Evolutionary conservation across 805 yeast genomes (phyloP).

Genomic region (Komagataella mondaviorum): DNA sequence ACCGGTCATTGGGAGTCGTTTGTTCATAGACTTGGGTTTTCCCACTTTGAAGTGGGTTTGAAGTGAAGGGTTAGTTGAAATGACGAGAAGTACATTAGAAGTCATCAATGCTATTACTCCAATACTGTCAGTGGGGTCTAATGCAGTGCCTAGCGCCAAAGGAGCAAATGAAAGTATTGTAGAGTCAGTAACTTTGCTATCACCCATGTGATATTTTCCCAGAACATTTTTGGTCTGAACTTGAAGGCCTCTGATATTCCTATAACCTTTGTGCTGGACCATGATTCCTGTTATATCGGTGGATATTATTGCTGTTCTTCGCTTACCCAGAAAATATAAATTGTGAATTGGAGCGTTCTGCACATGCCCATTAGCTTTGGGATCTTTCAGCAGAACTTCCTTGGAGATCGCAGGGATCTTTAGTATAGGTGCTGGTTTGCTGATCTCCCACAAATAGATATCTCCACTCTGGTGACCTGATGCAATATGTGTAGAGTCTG

Average conservation of each 20-base stretch:
- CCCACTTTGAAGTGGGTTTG: conserved; percentile 42
- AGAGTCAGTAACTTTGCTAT: neutral
- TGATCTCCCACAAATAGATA: conserved; percentile 56
- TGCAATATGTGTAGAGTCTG: conserved; percentile 57
- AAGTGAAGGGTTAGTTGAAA: conserved; percentile 38
- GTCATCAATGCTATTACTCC: conserved; percentile 53
- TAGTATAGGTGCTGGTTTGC: conserved; percentile 16
- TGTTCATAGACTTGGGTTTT: conserved; percentile 25
- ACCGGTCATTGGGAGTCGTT: conserved; percentile 23
- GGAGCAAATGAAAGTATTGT: conserved; percentile 7
- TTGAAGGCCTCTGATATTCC: conserved; percentile 38
- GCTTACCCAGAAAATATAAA: conserved; percentile 31
- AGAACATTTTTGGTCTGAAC: conserved; percentile 33
- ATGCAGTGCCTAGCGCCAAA: conserved; percentile 40
- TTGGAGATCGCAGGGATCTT: conserved; percentile 16
- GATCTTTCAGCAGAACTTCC: conserved; percentile 7
- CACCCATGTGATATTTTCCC: conserved; percentile 27
- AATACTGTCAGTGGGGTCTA: conserved; percentile 38
- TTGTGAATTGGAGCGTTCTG: conserved; percentile 24
- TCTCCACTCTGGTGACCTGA: conserved; percentile 58
- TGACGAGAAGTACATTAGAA: conserved; percentile 30
- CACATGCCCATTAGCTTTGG: conserved; percentile 21
- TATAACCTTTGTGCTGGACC: conserved; percentile 48
- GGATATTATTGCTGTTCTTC: conserved; percentile 43
- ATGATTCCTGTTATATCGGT: conserved; percentile 45